These are phyloP conservation scores for Cyclaneusma minus DNA, from an alignment of 2,329 filamentous ascomycete genomes.

Conservation along the genomic window DNA sequence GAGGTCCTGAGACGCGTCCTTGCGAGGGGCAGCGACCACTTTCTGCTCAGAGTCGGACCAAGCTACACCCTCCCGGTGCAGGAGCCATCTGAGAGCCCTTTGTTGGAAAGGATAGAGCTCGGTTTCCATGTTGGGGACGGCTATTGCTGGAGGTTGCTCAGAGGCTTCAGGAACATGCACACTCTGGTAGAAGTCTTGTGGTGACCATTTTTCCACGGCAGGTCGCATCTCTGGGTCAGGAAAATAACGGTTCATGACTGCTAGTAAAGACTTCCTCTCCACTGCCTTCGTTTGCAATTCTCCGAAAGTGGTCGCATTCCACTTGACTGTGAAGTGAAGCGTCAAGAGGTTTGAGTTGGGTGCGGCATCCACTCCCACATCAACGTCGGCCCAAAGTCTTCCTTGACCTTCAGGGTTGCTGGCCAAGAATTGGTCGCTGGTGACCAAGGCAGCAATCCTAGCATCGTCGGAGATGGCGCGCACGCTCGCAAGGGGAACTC, in stretches of 20 bases:
- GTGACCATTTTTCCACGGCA: conserved; percentile 21
- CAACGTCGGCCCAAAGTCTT: conserved; percentile 15
- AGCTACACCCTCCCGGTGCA: conserved; percentile 46
- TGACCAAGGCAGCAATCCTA: no score
- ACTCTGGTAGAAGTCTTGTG: conserved; percentile 52
- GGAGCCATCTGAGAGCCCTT: conserved; percentile 53
- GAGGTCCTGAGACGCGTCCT: no score
- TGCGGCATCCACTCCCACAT: conserved; percentile 8
- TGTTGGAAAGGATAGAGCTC: conserved; percentile 58
- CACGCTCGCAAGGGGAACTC: no score
- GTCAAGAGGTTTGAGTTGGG: conserved; percentile 10
- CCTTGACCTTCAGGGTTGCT: conserved; percentile 10
- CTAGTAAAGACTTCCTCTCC: conserved; percentile 7
- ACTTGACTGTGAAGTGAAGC: conserved; percentile 14
- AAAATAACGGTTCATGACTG: conserved; percentile 16
- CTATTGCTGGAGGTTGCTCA: conserved; percentile 23
- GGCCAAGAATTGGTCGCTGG: no score
- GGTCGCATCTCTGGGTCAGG: conserved; percentile 7
- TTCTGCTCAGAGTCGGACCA: conserved; percentile 19
- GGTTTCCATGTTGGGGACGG: conserved; percentile 29
- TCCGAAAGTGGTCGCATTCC: conserved; percentile 15
- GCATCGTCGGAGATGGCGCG: no score
- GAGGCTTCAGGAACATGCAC: conserved; percentile 42
- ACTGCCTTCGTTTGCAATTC: conserved; percentile 6
- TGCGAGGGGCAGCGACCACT: no score